Conservation (phyloP, 2,329 filamentous ascomycete species). For the Aspergillus latus region DNA sequence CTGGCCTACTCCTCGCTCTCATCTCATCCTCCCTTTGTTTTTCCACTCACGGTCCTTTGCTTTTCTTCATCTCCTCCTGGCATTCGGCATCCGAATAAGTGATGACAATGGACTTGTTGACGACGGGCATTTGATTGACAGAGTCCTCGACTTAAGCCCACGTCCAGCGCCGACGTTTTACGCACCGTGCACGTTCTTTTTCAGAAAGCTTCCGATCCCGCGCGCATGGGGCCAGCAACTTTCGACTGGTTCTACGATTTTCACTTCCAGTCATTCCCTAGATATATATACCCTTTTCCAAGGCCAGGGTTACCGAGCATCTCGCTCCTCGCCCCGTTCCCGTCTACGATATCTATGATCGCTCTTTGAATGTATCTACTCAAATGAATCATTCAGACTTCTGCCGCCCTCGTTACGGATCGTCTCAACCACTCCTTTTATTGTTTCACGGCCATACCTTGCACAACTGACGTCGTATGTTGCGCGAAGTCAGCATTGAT, state of each 20-base stretch:
- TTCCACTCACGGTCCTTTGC: conserved; percentile 1
- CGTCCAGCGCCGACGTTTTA: conserved; percentile 1
- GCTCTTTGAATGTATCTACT: neutral
- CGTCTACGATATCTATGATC: conserved; percentile 3
- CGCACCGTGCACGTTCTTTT: conserved; percentile 11
- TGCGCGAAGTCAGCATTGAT: neutral
- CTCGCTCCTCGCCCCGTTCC: neutral
- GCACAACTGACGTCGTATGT: conserved; percentile 3
- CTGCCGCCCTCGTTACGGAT: neutral
- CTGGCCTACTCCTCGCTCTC: conserved; percentile 3
- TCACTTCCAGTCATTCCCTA: neutral
- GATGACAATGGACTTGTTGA: conserved; percentile 1
- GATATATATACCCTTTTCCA: neutral
- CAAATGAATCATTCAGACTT: conserved; percentile 8
- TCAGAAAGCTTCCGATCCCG: conserved; percentile 4
- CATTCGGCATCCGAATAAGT: neutral
- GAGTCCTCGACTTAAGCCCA: neutral
- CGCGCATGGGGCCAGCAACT: neutral
- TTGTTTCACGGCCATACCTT: conserved; percentile 11
- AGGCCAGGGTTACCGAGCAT: neutral
- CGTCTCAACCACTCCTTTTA: conserved; percentile 6
- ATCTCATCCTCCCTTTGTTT: conserved; percentile 3
- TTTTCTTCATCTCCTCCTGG: neutral
- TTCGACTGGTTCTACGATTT: neutral
- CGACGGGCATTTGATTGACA: neutral